phyloP scores from a whole-genome alignment of 106 monocot genomes.

The Alisma plantagoaquatica region DNA sequence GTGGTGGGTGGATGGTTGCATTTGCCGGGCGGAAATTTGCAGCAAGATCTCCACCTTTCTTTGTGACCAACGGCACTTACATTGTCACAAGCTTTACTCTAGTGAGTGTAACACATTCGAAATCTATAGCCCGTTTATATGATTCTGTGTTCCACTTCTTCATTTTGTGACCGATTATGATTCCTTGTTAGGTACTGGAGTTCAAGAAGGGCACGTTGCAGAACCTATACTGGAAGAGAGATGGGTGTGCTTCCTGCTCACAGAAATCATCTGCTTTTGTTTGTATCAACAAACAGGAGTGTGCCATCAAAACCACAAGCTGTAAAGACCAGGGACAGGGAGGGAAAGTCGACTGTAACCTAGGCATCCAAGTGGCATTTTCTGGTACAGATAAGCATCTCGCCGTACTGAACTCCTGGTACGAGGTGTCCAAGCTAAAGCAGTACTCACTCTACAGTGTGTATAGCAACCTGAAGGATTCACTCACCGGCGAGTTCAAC shows the following conservation, averaged over 20 bases:
- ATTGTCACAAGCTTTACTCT: no score
- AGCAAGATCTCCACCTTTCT: slow-evolving; percentile 57
- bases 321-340: slow-evolving; percentile 51
- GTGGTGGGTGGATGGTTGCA: slow-evolving; percentile 76
- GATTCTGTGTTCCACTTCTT: neutral
- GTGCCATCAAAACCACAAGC: slow-evolving; percentile 30
- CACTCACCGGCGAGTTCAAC: slow-evolving; percentile 45
- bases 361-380: slow-evolving; percentile 56
- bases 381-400: no score
- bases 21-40: slow-evolving; percentile 82
- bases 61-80: slow-evolving; percentile 48
- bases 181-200: slow-evolving; percentile 48
- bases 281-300: slow-evolving; percentile 32
- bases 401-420: slow-evolving; percentile 70
- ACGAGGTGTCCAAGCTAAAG: slow-evolving; percentile 61
- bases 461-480: slow-evolving; percentile 55
- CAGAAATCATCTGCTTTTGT: slow-evolving; percentile 21
- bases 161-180: neutral
- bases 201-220: slow-evolving; percentile 75
- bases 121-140: slow-evolving; percentile 18
- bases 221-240: slow-evolving; percentile 71
- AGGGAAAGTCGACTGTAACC: slow-evolving; percentile 57
- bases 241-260: slow-evolving; percentile 42
- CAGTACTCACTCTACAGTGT: slow-evolving; percentile 75
- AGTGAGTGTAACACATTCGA: neutral